These are phyloP conservation scores for Collybiopsis luxurians DNA, from an alignment of 768 basidiomycete genomes.

Conservation along the genomic window DNA sequence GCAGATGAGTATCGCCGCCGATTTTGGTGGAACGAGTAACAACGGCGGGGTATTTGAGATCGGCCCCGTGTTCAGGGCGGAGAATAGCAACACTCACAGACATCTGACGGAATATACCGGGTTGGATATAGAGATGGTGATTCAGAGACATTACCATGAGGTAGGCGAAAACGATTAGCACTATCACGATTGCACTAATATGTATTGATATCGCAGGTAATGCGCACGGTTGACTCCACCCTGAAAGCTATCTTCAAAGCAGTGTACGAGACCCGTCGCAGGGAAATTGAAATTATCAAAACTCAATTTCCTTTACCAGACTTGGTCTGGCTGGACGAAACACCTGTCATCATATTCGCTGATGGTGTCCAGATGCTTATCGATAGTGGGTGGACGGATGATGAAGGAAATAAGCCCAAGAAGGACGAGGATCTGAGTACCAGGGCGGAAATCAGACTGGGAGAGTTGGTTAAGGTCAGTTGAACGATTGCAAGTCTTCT, in stretches of 20 bases:
- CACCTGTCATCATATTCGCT: slow-evolving; percentile 44
- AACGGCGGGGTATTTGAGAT: slow-evolving; percentile 49
- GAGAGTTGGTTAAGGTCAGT: slow-evolving; percentile 35
- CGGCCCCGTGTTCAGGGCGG: slow-evolving; percentile 23
- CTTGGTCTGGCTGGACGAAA: slow-evolving; percentile 54
- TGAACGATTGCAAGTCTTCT: neutral
- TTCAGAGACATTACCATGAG: slow-evolving; percentile 51
- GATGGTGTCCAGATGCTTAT: slow-evolving; percentile 53
- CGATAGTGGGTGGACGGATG: slow-evolving; percentile 38
- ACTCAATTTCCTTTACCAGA: slow-evolving; percentile 50
- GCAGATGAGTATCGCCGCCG: slow-evolving; percentile 54
- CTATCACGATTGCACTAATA: slow-evolving; percentile 26
- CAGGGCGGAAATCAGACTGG: slow-evolving; percentile 45
- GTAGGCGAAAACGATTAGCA: slow-evolving; percentile 25
- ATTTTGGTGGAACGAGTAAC: slow-evolving; percentile 35
- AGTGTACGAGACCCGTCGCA: neutral
- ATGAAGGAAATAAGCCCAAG: slow-evolving; percentile 26
- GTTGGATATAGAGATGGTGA: slow-evolving; percentile 53
- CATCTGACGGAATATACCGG: slow-evolving; percentile 57
- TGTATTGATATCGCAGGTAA: slow-evolving; percentile 20
- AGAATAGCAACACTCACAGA: slow-evolving; percentile 48
- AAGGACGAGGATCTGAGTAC: slow-evolving; percentile 54
- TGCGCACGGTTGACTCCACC: neutral
- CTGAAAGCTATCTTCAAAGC: neutral
- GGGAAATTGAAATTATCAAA: slow-evolving; percentile 12